Evolutionary conservation across 495 filamentous ascomycete genomes (phyloP), one percentile per base, ranked within the genome.

Genomic region (Aspergillus kassunensis): DNA sequence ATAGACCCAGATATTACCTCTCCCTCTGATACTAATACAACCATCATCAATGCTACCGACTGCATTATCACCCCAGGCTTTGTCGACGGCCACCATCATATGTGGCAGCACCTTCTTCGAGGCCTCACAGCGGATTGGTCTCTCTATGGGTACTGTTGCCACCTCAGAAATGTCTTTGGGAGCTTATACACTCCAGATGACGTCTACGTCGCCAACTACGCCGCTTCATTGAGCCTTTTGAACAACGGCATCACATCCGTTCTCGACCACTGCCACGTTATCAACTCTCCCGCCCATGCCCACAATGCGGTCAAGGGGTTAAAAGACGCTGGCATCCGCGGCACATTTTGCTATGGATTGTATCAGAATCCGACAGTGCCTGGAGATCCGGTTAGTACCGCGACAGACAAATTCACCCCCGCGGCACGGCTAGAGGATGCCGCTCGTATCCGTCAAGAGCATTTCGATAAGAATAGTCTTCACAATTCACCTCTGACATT

Each of bases 21-120:
- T 13, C 36, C 35, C 1, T 33, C 2, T 13, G 30, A 42, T 2
- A 12, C 13, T n/a, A 6, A 15, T 20, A 19, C n/a, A 16, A 21
- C n/a, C n/a, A 29, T 11, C 21, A 41, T 51, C 20, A 36, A 51
- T 21, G 48, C 35, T 6, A 41, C 16, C 10, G 24, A 42, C 12
- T 41, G 13, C 15, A 40, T 51, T 13, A 42, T 51, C 35, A 51
- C 48, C 15, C 48, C 48, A 6, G 48, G 48, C n/a, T 51, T 51
- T 15, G 48, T 51, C 34, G 24, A 51, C 25, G 48, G 48, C 35
- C 48, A 51, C 36, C 48, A 51, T 23, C 48, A 51, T 20, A 42
- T 51, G 35, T 51, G 48, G 48, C 48, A 51, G 48, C 48, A 51
- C 31, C 48, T 51, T 4, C 21, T 51, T 1, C 20, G 48, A 10